These are phyloP conservation scores for Penicillium cinerascens DNA, from an alignment of 495 filamentous ascomycete genomes.

Conservation along the genomic window DNA sequence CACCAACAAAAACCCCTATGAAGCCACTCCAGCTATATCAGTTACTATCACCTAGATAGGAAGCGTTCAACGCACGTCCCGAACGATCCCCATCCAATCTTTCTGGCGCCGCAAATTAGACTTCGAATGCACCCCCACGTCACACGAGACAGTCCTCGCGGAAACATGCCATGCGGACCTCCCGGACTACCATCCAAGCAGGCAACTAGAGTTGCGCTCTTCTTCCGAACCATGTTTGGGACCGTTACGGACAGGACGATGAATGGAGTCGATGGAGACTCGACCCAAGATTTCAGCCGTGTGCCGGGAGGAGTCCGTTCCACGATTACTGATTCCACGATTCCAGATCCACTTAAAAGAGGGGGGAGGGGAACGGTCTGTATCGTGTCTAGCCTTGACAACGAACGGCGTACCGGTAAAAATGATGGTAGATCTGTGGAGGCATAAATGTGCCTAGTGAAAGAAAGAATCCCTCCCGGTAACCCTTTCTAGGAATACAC, in stretches of 20 bases:
- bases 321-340: not conserved
- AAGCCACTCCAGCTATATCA: not conserved
- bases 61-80: not conserved
- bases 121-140: not conserved
- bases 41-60: not conserved
- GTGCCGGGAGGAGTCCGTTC: not conserved
- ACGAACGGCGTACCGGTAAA: not conserved
- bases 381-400: not conserved
- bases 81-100: not conserved
- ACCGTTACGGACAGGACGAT: not conserved
- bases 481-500: no score
- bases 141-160: not conserved
- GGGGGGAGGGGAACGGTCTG: not conserved
- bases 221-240: not conserved
- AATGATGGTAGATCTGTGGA: not conserved
- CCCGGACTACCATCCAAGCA: not conserved
- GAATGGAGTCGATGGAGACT: not conserved
- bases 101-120: not conserved
- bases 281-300: slow-evolving; percentile 8
- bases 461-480: no score
- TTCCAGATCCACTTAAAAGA: slow-evolving; percentile 5
- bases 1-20: not conserved
- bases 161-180: not conserved
- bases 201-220: not conserved
- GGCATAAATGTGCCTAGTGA: no score